Base-by-base conservation (phyloP, 768 basidiomycete species). In the Termitomyces sp. region DNA sequence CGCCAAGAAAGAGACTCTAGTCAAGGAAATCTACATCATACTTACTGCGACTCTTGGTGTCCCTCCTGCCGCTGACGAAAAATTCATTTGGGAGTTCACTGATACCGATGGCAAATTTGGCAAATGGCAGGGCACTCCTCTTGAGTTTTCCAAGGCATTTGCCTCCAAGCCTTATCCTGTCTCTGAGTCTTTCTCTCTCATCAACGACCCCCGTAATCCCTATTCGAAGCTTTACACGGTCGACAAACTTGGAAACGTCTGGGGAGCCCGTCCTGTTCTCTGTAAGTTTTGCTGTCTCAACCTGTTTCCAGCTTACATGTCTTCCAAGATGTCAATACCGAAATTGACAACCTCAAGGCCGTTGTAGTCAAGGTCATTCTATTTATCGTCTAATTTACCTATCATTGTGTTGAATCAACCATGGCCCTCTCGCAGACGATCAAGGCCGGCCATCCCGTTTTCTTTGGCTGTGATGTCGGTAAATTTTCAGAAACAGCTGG, bases 381-480 rank as follows among this genome's bases (percentile, higher is more conserved):
- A 59, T 36, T 14, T 41, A 16, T 24, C 24, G 46, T n/a, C 20
- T 14, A 8, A 46, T 32, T 13, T 39, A 22, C 24, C 16, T 29
- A 34, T 26, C 13, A 44, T 12, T 3, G 20, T 56, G 22, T 22
- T 50, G 4, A 54, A 24, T 26, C n/a, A 18, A 39, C 13, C 6
- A 44, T 34, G 42, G 22, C 14, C 18, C 12, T 44, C 16, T 24
- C 46, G 26, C 58, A 83, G 79, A 78, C 88, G 70, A 83, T 96
- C 76, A 92, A 92, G 72, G 88, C 90, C 26, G 90, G 92, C 41
- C 85, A 87, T 39, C 89, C 94, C 5, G 88, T 95, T 46, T 97
- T 96, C 82, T 98, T 98, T 67, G 96, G 94, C 0, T 97, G 95
- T 68, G 96, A 98, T 68, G 94, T 97, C 46, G 94, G 94, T 36